Evolutionary conservation across 1,139 yeast species (phyloP).

Genomic region (Kodamaea sp.): DNA sequence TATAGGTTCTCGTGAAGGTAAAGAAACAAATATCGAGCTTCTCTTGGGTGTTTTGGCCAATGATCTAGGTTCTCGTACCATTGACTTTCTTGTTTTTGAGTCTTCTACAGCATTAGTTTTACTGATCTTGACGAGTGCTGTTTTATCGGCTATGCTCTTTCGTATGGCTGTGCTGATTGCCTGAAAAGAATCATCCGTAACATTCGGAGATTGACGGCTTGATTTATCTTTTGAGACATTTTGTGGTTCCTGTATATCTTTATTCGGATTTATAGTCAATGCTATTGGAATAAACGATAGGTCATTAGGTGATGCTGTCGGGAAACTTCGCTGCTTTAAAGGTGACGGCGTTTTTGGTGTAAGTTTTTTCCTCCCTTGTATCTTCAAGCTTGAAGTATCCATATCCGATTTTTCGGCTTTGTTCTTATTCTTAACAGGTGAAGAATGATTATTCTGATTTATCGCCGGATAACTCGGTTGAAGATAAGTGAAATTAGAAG

Average conservation of each 20-base stretch:
- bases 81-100: too few relatives aligned
- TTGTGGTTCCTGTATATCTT: background rate
- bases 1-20: conserved; percentile 42
- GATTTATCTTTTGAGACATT: conserved; percentile 1
- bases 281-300: conserved; percentile 22
- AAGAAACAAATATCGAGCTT: conserved; percentile 34
- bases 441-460: conserved; percentile 2
- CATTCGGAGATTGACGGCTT: conserved; percentile 6
- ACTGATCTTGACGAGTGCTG: conserved; percentile 3
- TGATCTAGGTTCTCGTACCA: background rate
- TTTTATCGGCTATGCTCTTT: conserved; percentile 37
- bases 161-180: conserved; percentile 40
- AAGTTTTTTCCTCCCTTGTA: background rate
- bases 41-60: conserved; percentile 28
- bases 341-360: conserved; percentile 11
- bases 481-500: conserved; percentile 10
- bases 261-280: conserved; percentile 12
- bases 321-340: conserved; percentile 4
- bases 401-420: background rate
- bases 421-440: conserved; percentile 6
- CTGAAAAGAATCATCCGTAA: conserved; percentile 24
- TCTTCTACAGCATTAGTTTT: too few relatives aligned
- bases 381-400: background rate
- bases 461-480: conserved; percentile 1
- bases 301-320: conserved; percentile 17